Conservation (phyloP, 2,329 filamentous ascomycete genomes). For the Neurospora crassa region DNA sequence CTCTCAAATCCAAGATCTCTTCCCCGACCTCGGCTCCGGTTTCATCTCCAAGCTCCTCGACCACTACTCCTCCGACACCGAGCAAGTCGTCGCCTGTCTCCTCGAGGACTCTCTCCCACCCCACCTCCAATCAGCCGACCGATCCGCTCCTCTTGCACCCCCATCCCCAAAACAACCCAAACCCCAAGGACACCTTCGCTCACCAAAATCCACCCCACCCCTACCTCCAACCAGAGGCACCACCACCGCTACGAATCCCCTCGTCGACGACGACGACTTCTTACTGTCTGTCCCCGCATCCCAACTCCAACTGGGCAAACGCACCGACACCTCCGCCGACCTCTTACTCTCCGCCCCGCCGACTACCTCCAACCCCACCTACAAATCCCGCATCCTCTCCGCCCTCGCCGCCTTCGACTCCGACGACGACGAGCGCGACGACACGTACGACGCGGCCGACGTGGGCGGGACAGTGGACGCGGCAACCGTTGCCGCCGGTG, state of each 20-base stretch:
- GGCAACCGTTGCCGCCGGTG: conserved; percentile 42
- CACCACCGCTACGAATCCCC: conserved; percentile 36
- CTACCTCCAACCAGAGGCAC: background rate
- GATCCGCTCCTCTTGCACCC: conserved; percentile 29
- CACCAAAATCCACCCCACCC: conserved; percentile 20
- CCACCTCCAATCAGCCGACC: conserved; percentile 55
- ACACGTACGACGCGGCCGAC: conserved; percentile 89
- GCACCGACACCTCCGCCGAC: conserved; percentile 57
- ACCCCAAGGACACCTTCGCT: conserved; percentile 5
- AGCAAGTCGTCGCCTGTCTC: conserved; percentile 71
- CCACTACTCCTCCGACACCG: conserved; percentile 62
- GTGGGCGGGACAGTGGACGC: conserved; percentile 75
- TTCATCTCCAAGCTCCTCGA: conserved; percentile 75
- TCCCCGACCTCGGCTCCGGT: conserved; percentile 74
- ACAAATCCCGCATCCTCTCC: conserved; percentile 79
- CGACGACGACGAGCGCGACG: conserved; percentile 92
- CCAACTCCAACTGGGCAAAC: conserved; percentile 72
- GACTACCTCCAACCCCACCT: conserved; percentile 38
- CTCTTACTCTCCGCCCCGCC: conserved; percentile 57
- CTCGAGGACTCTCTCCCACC: conserved; percentile 67
- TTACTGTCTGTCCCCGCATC: conserved; percentile 55
- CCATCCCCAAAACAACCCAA: background rate
- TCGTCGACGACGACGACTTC: conserved; percentile 63
- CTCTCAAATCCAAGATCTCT: conserved; percentile 86
- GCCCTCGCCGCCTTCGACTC: conserved; percentile 83